These are phyloP conservation scores for Torrubiellomyces zombiae DNA, from an alignment of 2,329 filamentous ascomycete species.

Conservation along the genomic window DNA sequence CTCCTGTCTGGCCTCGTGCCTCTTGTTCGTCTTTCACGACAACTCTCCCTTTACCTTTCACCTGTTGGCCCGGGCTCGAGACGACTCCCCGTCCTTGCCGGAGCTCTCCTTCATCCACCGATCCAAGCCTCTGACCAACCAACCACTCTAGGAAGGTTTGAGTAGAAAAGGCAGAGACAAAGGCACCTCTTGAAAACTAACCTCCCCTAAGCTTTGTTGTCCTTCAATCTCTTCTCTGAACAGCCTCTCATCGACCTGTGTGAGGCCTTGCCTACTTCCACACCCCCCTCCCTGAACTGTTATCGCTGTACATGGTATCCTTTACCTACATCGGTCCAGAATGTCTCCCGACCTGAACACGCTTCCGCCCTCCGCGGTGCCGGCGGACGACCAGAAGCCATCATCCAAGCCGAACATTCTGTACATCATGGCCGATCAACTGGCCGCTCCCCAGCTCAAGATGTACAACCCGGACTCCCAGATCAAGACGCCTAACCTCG, in stretches of 20 bases:
- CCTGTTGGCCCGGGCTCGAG: too few relatives aligned
- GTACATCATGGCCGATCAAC: conserved; percentile 95
- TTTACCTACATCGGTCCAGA: conserved; percentile 4
- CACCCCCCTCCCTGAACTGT: too few relatives aligned
- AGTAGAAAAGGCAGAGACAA: not conserved
- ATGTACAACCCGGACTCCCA: conserved; percentile 80
- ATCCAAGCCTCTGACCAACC: not conserved
- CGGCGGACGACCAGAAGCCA: conserved; percentile 7
- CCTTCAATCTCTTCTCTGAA: too few relatives aligned
- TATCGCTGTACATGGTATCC: too few relatives aligned
- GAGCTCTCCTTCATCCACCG: not conserved
- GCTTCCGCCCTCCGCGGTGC: conserved; percentile 37
- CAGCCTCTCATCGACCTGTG: too few relatives aligned
- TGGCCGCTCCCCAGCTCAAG: conserved; percentile 77
- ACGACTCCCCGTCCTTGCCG: not conserved
- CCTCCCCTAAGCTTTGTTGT: too few relatives aligned
- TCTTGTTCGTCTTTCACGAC: too few relatives aligned
- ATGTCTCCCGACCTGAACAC: conserved; percentile 67
- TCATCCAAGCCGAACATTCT: conserved; percentile 24
- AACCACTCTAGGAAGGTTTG: not conserved
- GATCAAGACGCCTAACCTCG: conserved; percentile 84
- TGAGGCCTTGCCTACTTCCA: too few relatives aligned
- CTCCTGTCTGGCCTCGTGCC: conserved; percentile 6
- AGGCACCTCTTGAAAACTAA: not conserved
- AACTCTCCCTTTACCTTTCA: conserved; percentile 3